Evolutionary conservation across 2,329 filamentous ascomycete species (phyloP).

Genomic region (Phialophora chinensis): DNA sequence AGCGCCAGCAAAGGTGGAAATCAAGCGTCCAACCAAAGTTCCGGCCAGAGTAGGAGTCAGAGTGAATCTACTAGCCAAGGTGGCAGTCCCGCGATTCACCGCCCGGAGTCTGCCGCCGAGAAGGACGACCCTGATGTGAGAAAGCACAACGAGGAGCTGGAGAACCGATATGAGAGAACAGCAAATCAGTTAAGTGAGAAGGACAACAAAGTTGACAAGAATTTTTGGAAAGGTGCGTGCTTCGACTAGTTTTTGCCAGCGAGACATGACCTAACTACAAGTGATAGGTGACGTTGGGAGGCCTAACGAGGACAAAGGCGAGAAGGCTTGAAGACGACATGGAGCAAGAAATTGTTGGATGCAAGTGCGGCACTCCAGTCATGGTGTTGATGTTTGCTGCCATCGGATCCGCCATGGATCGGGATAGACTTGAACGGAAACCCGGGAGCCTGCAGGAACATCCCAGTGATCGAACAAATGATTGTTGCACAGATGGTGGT

Average conservation of each 20-base stretch:
- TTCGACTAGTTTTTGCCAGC: not conserved
- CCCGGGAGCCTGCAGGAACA: not conserved
- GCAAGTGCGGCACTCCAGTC: not conserved
- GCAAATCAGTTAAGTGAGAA: conserved; percentile 38
- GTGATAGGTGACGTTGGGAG: conserved; percentile 35
- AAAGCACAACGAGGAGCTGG: conserved; percentile 37
- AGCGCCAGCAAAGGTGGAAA: conserved; percentile 29
- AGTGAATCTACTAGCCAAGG: conserved; percentile 20
- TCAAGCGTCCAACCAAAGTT: conserved; percentile 16
- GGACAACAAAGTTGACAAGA: conserved; percentile 41
- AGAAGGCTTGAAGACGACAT: conserved; percentile 5
- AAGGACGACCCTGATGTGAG: conserved; percentile 37
- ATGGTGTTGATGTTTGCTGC: not conserved
- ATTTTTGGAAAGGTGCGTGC: conserved; percentile 38
- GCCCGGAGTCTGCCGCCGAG: conserved; percentile 38
- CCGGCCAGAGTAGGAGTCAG: not conserved
- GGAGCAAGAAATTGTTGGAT: not conserved
- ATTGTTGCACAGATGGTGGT: not conserved
- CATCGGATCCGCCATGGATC: not conserved
- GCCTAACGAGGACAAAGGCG: not conserved
- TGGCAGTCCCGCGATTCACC: conserved; percentile 34
- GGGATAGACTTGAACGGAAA: not conserved
- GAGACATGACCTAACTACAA: conserved; percentile 14
- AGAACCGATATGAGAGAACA: conserved; percentile 30
- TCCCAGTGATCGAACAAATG: not conserved